phyloP scores from a whole-genome alignment of 2,329 filamentous ascomycete genomes.

The Fusarium sp. region DNA sequence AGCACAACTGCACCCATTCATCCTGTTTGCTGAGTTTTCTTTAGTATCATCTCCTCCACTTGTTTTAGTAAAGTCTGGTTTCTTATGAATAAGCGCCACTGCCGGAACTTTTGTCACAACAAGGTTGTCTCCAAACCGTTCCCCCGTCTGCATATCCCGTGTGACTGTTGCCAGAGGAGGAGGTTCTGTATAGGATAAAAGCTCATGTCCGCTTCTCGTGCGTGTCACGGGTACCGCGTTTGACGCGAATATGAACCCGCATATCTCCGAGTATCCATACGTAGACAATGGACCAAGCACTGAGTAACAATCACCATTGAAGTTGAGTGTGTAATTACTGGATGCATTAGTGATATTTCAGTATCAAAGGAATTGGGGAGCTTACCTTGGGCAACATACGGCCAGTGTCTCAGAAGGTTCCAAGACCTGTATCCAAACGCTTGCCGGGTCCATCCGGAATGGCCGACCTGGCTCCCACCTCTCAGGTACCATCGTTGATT shows the following conservation, averaged over 20 bases:
- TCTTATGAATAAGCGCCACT: conserved; percentile 3
- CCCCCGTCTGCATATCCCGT: neutral
- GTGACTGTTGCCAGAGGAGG: neutral
- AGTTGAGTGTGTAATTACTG: conserved; percentile 17
- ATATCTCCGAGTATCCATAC: conserved; percentile 3
- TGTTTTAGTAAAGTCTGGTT: neutral
- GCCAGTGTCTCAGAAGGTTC: conserved; percentile 26
- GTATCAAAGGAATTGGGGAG: no score
- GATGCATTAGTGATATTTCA: neutral
- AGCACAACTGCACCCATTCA: neutral
- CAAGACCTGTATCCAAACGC: neutral
- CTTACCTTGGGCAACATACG: conserved; percentile 37
- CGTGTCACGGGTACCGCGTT: neutral
- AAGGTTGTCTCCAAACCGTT: neutral
- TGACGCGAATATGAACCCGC: neutral
- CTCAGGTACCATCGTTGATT: rapidly evolving
- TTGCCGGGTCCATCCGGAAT: neutral
- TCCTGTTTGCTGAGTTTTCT: neutral
- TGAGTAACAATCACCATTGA: conserved; percentile 24
- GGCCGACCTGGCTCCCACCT: neutral
- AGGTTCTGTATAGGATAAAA: neutral
- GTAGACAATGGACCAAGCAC: neutral
- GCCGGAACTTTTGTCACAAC: conserved; percentile 1
- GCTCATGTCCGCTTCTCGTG: neutral
- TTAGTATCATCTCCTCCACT: neutral